Evolutionary conservation across 441 rosid species (phyloP).

Genomic region (Francoa sonchifolia): DNA sequence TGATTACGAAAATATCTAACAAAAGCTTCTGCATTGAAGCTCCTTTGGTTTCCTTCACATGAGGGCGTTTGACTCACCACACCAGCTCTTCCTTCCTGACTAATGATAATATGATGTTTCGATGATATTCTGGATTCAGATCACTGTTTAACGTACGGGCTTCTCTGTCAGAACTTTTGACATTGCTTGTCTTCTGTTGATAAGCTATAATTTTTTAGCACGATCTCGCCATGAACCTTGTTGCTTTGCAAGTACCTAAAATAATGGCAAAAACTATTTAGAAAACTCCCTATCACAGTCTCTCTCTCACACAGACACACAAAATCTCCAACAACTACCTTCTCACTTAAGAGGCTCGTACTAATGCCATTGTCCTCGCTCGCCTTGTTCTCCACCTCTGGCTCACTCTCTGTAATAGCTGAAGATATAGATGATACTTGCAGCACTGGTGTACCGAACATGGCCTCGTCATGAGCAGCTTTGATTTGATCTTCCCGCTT

Average conservation of each 20-base stretch:
- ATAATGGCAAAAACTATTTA: constrained; percentile 1
- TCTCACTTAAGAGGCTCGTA: constrained; percentile 57
- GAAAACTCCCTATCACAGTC: not conserved
- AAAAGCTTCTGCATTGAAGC: no score
- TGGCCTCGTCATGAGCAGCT: constrained; percentile 85
- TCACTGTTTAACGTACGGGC: no score
- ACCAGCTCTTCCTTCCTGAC: no score
- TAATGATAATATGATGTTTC: no score
- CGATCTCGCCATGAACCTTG: constrained; percentile 98
- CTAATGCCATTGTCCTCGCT: constrained; percentile 24
- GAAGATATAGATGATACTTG: constrained; percentile 21
- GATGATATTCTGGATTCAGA: no score
- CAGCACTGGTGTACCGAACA: constrained; percentile 60
- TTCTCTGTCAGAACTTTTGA: no score
- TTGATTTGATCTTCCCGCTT: constrained; percentile 56
- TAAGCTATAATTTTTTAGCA: constrained; percentile 44
- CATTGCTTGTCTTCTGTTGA: not conserved
- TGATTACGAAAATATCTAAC: no score
- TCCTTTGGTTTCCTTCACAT: no score
- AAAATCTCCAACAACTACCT: no score
- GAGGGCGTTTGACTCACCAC: no score
- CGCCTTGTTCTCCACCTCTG: constrained; percentile 23
- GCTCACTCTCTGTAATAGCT: constrained; percentile 18
- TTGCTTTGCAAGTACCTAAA: constrained; percentile 77
- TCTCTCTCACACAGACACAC: not conserved